phyloP scores from a whole-genome alignment of 2,329 filamentous ascomycete species.

The Fusarium annulatum region DNA sequence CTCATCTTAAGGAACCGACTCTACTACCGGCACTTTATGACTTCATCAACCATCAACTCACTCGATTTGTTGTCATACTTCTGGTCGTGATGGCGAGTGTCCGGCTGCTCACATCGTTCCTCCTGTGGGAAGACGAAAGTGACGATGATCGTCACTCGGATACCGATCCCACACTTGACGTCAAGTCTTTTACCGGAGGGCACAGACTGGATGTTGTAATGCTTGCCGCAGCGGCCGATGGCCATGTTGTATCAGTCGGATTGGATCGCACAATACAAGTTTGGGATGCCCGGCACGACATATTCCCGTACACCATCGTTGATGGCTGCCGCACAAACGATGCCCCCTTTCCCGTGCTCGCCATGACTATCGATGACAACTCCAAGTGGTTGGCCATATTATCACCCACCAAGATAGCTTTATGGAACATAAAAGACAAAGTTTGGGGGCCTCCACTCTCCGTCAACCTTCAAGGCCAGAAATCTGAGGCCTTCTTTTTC shows the following conservation, averaged over 20 bases:
- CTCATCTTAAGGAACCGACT: slow-evolving; percentile 55
- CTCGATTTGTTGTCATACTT: slow-evolving; percentile 70
- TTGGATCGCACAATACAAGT: slow-evolving; percentile 76
- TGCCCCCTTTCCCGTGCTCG: slow-evolving; percentile 69
- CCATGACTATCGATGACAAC: slow-evolving; percentile 71
- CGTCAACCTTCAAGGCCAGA: slow-evolving; percentile 64
- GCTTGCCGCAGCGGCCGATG: slow-evolving; percentile 70
- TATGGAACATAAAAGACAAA: slow-evolving; percentile 72
- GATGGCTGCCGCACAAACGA: slow-evolving; percentile 55
- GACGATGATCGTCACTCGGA: slow-evolving; percentile 59
- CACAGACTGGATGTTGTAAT: slow-evolving; percentile 77
- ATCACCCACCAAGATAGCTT: slow-evolving; percentile 65
- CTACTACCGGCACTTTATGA: slow-evolving; percentile 65
- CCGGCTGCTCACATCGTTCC: slow-evolving; percentile 77
- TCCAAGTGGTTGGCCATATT: slow-evolving; percentile 75
- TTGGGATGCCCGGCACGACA: slow-evolving; percentile 68
- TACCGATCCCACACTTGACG: slow-evolving; percentile 63
- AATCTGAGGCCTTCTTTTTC: slow-evolving; percentile 74
- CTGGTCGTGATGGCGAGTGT: slow-evolving; percentile 72
- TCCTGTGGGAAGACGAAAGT: slow-evolving; percentile 73
- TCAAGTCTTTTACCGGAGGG: slow-evolving; percentile 70
- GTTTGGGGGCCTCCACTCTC: slow-evolving; percentile 66
- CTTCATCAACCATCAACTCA: slow-evolving; percentile 70
- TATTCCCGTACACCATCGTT: slow-evolving; percentile 55
- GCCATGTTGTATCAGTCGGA: slow-evolving; percentile 75